Percentiles rank a stretch among this genome's conserved stretches.
Evolutionary conservation across 345 rosid species (phyloP).

Genomic region (Hevea brasiliensis): DNA sequence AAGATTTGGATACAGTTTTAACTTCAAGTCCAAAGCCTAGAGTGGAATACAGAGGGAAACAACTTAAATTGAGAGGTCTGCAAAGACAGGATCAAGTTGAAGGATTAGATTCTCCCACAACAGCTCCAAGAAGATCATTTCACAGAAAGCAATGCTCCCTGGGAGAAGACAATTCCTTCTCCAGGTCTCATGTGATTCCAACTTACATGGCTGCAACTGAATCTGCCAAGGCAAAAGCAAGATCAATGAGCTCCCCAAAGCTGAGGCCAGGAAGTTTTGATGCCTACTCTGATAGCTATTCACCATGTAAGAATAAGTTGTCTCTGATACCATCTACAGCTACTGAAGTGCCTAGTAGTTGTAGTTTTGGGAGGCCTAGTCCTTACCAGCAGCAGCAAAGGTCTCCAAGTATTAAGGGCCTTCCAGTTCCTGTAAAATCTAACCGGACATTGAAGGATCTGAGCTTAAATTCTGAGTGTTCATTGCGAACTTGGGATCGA

Average conservation of each 20-base stretch:
- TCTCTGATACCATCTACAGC: conserved; percentile 41
- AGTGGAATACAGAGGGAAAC: conserved; percentile 44
- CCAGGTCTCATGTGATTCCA: conserved; percentile 48
- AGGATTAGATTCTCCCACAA: conserved; percentile 35
- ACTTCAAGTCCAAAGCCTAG: conserved; percentile 38
- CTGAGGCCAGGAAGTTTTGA: conserved; percentile 61
- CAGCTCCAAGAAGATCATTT: conserved; percentile 42
- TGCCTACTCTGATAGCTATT: conserved; percentile 76
- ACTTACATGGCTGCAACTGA: conserved; percentile 92
- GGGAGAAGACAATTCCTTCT: conserved; percentile 59
- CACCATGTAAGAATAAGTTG: conserved; percentile 69
- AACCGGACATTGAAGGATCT: conserved; percentile 46
- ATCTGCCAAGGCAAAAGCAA: conserved; percentile 82
- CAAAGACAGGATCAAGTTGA: conserved; percentile 30
- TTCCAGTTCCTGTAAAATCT: conserved; percentile 54
- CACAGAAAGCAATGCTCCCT: conserved; percentile 60
- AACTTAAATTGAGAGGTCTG: conserved; percentile 41
- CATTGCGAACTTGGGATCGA: conserved; percentile 30
- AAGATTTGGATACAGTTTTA: conserved; percentile 63
- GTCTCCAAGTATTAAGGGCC: conserved; percentile 71
- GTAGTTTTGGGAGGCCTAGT: conserved; percentile 38
- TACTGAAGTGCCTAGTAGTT: conserved; percentile 47
- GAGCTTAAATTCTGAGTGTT: conserved; percentile 55
- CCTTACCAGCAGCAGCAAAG: conserved; percentile 53
- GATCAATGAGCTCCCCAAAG: conserved; percentile 75